Evolutionary conservation across 2,329 filamentous ascomycete genomes (phyloP).

Genomic region (Sporothrix pallida): DNA sequence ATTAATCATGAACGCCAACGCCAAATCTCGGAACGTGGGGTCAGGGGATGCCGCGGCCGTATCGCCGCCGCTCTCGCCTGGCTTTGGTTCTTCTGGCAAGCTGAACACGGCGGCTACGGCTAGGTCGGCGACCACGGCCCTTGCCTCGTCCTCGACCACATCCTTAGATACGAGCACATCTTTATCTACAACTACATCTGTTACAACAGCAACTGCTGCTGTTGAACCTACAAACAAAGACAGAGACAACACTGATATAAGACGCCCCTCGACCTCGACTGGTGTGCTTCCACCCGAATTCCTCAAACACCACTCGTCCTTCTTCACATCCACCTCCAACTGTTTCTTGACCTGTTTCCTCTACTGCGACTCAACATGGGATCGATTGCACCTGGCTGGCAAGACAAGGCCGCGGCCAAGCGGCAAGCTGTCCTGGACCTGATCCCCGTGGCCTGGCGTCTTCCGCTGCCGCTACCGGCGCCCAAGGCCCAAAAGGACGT

Average conservation of each 20-base stretch:
- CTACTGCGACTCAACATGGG: conserved; percentile 27
- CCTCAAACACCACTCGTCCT: conserved; percentile 9
- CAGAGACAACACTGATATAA: conserved; percentile 21
- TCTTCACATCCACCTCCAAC: not conserved
- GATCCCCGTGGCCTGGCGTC: conserved; percentile 29
- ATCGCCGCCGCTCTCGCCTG: not conserved
- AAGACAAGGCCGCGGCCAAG: conserved; percentile 31
- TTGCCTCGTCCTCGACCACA: conserved; percentile 1
- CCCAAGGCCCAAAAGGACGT: conserved; percentile 28
- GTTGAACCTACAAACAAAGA: no score
- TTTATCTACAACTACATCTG: not conserved
- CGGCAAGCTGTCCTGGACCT: conserved; percentile 32
- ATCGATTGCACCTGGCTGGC: conserved; percentile 29
- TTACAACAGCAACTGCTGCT: no score
- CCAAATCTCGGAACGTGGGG: not conserved
- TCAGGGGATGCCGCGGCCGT: conserved; percentile 4
- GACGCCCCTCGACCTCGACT: not conserved
- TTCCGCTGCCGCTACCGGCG: conserved; percentile 27
- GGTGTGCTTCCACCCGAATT: conserved; percentile 8
- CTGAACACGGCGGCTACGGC: not conserved
- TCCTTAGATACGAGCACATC: not conserved
- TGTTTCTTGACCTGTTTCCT: not conserved
- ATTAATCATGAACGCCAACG: not conserved
- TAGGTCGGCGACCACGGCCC: not conserved
- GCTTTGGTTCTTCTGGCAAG: not conserved